Conservation (phyloP, 106 monocot genomes). For the Hemerocallis citrina region DNA sequence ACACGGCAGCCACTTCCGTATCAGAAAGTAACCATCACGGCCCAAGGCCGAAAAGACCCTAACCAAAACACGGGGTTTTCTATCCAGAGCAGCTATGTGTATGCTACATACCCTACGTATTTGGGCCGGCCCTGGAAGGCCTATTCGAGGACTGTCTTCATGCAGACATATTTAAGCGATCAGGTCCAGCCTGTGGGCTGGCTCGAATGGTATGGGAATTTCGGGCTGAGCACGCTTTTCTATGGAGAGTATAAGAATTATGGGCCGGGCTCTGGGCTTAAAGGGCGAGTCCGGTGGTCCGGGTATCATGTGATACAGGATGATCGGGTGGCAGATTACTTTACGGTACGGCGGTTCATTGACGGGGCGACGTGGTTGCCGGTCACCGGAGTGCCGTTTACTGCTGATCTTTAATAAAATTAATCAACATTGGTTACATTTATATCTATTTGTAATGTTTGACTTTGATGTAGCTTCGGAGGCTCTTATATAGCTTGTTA, state of each 20-base stretch:
- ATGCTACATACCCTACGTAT: slow-evolving; percentile 51
- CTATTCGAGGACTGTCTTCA: slow-evolving; percentile 71
- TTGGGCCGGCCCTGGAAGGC: slow-evolving; percentile 90
- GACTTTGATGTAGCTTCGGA: too few species aligned
- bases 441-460: too few species aligned
- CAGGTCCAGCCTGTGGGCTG: slow-evolving; percentile 57
- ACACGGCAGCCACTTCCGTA: slow-evolving; percentile 34
- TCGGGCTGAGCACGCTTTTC: slow-evolving; percentile 54
- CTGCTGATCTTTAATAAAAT: slow-evolving; percentile 1
- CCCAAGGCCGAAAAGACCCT: slow-evolving; percentile 62
- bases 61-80: slow-evolving; percentile 74
- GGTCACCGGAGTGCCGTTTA: slow-evolving; percentile 38
- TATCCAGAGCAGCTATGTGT: slow-evolving; percentile 42
- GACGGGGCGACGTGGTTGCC: slow-evolving; percentile 44
- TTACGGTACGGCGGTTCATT: slow-evolving; percentile 62
- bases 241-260: slow-evolving; percentile 84
- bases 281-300: slow-evolving; percentile 52
- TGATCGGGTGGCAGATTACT: slow-evolving; percentile 33
- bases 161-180: slow-evolving; percentile 53
- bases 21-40: slow-evolving; percentile 70
- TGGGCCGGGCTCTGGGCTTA: slow-evolving; percentile 46
- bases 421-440: too few species aligned
- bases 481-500: too few species aligned
- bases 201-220: slow-evolving; percentile 74
- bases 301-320: slow-evolving; percentile 64